Conservation (phyloP, 1,284 basidiomycete genomes). For the Sanghuangporus sanghuang region DNA sequence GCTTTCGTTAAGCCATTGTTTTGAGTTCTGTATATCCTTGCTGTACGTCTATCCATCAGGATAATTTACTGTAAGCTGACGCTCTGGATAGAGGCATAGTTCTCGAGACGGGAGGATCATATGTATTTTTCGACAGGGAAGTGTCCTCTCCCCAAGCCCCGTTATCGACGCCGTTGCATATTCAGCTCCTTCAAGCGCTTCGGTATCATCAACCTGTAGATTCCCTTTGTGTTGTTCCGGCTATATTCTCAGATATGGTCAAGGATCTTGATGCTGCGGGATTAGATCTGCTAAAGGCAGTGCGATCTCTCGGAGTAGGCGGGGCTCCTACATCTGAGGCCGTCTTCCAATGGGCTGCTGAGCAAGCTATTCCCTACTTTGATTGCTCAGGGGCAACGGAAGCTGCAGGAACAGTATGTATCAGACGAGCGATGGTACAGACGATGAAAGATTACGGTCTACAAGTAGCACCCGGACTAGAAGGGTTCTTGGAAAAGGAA, state of each 20-base stretch:
- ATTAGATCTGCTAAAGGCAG: background rate
- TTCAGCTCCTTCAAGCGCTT: conserved; percentile 15
- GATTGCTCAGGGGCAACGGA: conserved; percentile 20
- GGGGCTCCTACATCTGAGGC: conserved; percentile 12
- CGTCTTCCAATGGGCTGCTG: conserved; percentile 12
- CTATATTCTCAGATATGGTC: conserved; percentile 3
- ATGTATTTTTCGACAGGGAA: conserved; percentile 18
- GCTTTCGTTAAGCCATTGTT: conserved; percentile 20
- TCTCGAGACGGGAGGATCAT: conserved; percentile 17
- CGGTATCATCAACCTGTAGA: conserved; percentile 15
- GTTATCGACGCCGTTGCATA: conserved; percentile 5
- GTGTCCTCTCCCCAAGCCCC: conserved; percentile 15
- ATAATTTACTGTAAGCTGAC: background rate
- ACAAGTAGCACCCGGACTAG: conserved; percentile 1
- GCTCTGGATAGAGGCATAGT: conserved; percentile 12
- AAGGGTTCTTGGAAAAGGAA: conserved; percentile 10
- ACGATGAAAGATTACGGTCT: background rate
- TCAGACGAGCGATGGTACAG: background rate
- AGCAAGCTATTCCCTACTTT: conserved; percentile 4
- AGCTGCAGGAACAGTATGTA: conserved; percentile 15
- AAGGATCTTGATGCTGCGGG: background rate
- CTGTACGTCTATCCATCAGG: conserved; percentile 8
- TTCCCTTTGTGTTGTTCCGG: conserved; percentile 16
- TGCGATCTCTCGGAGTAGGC: conserved; percentile 16
- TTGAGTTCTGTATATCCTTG: conserved; percentile 18